Percentiles rank a stretch among this genome's conserved stretches.
Evolutionary conservation across 352 stramenopile genomes (phyloP).

Genomic region (Elongisporangium anandrum): DNA sequence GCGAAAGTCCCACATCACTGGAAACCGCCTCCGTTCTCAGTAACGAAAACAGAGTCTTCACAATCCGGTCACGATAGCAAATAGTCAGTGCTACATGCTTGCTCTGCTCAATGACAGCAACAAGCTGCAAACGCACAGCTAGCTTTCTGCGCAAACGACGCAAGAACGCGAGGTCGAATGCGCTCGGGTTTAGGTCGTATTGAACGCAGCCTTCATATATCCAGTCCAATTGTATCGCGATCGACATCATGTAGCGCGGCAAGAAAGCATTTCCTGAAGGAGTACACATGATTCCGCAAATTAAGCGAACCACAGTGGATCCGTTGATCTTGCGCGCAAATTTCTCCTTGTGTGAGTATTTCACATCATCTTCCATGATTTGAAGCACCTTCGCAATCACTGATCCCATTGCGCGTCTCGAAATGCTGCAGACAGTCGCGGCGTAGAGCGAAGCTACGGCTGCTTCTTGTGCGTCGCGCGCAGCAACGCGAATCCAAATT

Average conservation of each 20-base stretch:
- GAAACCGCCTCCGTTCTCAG: slow-evolving; percentile 64
- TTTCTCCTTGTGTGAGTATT: slow-evolving; percentile 51
- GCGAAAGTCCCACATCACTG: slow-evolving; percentile 51
- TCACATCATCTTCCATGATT: slow-evolving; percentile 79
- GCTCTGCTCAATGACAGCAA: slow-evolving; percentile 62
- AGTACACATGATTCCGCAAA: slow-evolving; percentile 74
- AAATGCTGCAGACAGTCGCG: slow-evolving; percentile 77
- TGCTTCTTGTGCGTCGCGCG: slow-evolving; percentile 57
- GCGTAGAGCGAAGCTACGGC: slow-evolving; percentile 77
- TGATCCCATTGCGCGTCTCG: slow-evolving; percentile 68
- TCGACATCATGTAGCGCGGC: slow-evolving; percentile 84
- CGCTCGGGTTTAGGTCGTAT: slow-evolving; percentile 30
- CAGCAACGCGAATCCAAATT: slow-evolving; percentile 43
- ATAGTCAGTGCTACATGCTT: slow-evolving; percentile 79
- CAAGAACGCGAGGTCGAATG: slow-evolving; percentile 11
- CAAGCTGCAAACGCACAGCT: slow-evolving; percentile 69
- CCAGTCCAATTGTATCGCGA: slow-evolving; percentile 72
- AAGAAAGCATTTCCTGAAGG: slow-evolving; percentile 62
- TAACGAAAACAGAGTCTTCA: slow-evolving; percentile 76
- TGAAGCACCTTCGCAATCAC: slow-evolving; percentile 80
- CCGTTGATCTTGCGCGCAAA: slow-evolving; percentile 64
- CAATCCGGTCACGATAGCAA: slow-evolving; percentile 81
- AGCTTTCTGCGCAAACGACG: slow-evolving; percentile 69
- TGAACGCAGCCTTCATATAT: slow-evolving; percentile 57
- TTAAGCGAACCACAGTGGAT: slow-evolving; percentile 63